These are phyloP conservation scores for Thielaviopsis ethacetica DNA, from an alignment of 2,329 filamentous ascomycete genomes.

Conservation along the genomic window DNA sequence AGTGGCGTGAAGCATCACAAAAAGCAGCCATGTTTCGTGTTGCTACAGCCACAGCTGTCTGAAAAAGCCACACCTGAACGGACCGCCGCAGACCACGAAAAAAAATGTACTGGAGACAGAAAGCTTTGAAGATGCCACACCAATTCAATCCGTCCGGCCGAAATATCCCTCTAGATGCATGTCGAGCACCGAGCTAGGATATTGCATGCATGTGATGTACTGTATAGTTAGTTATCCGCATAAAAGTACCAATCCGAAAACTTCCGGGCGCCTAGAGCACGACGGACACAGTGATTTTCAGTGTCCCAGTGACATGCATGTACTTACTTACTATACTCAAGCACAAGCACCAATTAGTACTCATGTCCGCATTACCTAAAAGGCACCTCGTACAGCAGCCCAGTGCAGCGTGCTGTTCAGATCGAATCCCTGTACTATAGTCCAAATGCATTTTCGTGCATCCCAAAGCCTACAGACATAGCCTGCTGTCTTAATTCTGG, in stretches of 20 bases:
- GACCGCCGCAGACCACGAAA: too few relatives aligned
- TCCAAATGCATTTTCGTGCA: background rate
- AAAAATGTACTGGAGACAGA: too few relatives aligned
- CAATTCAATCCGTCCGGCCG: background rate
- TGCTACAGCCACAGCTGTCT: background rate
- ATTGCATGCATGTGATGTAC: background rate
- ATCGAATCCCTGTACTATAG: too few relatives aligned
- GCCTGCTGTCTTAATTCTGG: background rate
- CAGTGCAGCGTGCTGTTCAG: too few relatives aligned
- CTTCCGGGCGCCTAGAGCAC: background rate
- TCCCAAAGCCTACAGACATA: background rate
- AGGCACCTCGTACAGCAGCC: too few relatives aligned
- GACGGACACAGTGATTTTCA: too few relatives aligned
- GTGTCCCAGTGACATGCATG: background rate
- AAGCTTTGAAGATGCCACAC: too few relatives aligned
- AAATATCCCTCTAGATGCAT: background rate
- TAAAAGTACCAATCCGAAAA: background rate
- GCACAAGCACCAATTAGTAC: too few relatives aligned
- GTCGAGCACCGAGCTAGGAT: background rate
- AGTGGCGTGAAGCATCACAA: background rate
- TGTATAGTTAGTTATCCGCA: background rate
- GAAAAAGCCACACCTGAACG: background rate
- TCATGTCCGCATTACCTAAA: too few relatives aligned
- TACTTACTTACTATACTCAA: background rate
- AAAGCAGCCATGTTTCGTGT: background rate